Percentiles rank a stretch among this genome's conserved stretches.
These are phyloP conservation scores for Tetrahymena borealis DNA, from an alignment of 73 alveolate species.

Conservation along the genomic window DNA sequence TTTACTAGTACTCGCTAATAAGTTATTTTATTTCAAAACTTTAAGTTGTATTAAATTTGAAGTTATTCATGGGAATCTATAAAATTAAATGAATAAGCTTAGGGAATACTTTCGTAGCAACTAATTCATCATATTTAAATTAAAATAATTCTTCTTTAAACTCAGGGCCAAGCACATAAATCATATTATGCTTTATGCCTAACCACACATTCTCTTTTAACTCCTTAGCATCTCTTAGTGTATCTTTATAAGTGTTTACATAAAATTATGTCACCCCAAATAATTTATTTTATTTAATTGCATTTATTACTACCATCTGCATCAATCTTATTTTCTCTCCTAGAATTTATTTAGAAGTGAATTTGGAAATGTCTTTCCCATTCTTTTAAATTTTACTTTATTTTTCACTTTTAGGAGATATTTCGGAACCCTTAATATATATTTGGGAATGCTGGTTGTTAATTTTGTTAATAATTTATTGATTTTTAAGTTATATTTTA, in stretches of 20 bases:
- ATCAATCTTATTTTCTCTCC: not conserved
- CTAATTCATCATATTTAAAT: not conserved
- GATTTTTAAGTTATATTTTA: not conserved
- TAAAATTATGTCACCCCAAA: not conserved
- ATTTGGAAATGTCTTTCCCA: not conserved
- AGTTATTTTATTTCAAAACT: not conserved
- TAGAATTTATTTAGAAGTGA: not conserved
- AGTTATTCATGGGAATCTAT: not conserved
- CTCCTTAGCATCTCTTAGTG: not conserved
- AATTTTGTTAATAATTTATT: not conserved
- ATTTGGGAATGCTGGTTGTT: not conserved
- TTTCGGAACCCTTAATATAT: not conserved
- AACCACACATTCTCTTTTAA: not conserved
- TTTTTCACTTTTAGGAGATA: not conserved
- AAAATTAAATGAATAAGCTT: not conserved
- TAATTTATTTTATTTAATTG: not conserved
- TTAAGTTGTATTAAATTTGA: not conserved
- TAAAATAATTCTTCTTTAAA: not conserved
- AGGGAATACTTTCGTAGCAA: not conserved
- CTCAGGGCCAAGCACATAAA: not conserved
- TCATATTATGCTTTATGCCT: not conserved
- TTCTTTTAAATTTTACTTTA: not conserved
- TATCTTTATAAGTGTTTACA: not conserved
- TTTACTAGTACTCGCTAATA: not conserved
- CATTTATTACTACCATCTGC: not conserved